Evolutionary conservation across 108 stramenopile genomes (phyloP), one percentile per base, ranked within the genome.

Genomic region (Aureococcus anophagefferens): DNA sequence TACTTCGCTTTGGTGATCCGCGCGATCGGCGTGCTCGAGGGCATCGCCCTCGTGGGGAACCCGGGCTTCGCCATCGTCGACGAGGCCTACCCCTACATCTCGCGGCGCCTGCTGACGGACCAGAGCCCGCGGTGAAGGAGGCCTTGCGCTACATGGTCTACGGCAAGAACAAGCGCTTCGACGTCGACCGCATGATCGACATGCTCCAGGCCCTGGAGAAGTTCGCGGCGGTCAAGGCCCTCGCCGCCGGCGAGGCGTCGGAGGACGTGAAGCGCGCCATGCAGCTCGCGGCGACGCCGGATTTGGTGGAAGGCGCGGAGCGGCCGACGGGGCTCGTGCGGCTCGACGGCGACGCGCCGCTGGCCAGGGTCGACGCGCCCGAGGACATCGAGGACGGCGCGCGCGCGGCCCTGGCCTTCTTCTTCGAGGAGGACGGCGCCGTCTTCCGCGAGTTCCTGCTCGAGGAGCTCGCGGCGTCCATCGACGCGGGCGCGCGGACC

Each of bases 1-100:
- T 96, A 96, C 80, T 96, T 96, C 85, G 95, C 94, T 18, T 73
- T 96, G 65, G 88, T 96, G 15, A 93, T 93, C 68, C 87, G 94
- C 17, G 94, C 94, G 45, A 91, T 96, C 72, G 85, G 84, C 32
- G 93, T 94, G 29, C 73, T 96, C 34, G 95, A 96, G 75, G 95
- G 95, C 15, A 94, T 96, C 71, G 95, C 95, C 0, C 74, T 96
- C 7, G 93, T 94, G 28, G 95, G 93, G 17, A 93, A 96, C 68
- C 95, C 95, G 14, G 80, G 91, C 30, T 95, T 95, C 66, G 94
- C 94, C 16, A 91, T 91, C 66, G 88, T 96, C 63, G 95, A 96
- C 73, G 95, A 96, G 77, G 95, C 93, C 34, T 96, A 91, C 70
- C 94, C 93, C 0, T 96, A 92, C 77, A 96, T 96, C 73, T 90